phyloP scores from a whole-genome alignment of 2,329 filamentous ascomycete genomes.

The Claviceps monticola region DNA sequence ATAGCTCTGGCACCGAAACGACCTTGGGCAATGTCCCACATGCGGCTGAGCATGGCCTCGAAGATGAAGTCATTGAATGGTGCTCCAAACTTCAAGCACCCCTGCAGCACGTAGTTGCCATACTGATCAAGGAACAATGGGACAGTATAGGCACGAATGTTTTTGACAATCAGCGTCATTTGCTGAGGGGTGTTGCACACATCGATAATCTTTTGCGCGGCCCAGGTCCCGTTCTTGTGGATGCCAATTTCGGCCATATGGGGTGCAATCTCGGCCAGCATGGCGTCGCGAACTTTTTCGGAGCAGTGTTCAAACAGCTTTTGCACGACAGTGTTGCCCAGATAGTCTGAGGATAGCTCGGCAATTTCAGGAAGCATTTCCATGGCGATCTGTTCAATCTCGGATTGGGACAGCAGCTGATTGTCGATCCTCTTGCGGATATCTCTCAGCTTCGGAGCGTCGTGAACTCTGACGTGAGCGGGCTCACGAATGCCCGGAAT shows the following conservation, averaged over 20 bases:
- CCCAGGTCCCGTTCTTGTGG: slow-evolving; percentile 99
- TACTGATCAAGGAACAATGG: slow-evolving; percentile 95
- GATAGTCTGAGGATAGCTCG: slow-evolving; percentile 86
- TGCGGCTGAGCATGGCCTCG: slow-evolving; percentile 84
- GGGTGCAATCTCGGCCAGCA: slow-evolving; percentile 77
- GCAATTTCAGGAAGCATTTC: slow-evolving; percentile 96
- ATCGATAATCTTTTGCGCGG: slow-evolving; percentile 97
- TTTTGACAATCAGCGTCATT: slow-evolving; percentile 72
- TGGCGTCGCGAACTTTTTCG: slow-evolving; percentile 76
- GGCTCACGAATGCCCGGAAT: slow-evolving; percentile 84
- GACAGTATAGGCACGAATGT: slow-evolving; percentile 73
- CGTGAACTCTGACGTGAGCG: slow-evolving; percentile 75
- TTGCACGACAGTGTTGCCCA: slow-evolving; percentile 98
- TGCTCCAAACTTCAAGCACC: slow-evolving; percentile 80
- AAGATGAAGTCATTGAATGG: slow-evolving; percentile 96
- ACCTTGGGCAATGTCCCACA: slow-evolving; percentile 89
- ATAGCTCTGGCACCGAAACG: slow-evolving; percentile 91
- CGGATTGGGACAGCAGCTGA: slow-evolving; percentile 66
- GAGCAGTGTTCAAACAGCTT: slow-evolving; percentile 97
- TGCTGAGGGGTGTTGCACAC: slow-evolving; percentile 76
- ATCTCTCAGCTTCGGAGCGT: slow-evolving; percentile 86
- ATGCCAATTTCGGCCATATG: slow-evolving; percentile 93
- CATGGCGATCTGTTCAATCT: slow-evolving; percentile 84
- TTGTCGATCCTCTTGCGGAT: slow-evolving; percentile 98
- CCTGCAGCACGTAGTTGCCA: slow-evolving; percentile 95